Evolutionary conservation across 257 asterid genomes (phyloP), one percentile per base, ranked within the genome.

Genomic region (Jaltomata sinuosa): DNA sequence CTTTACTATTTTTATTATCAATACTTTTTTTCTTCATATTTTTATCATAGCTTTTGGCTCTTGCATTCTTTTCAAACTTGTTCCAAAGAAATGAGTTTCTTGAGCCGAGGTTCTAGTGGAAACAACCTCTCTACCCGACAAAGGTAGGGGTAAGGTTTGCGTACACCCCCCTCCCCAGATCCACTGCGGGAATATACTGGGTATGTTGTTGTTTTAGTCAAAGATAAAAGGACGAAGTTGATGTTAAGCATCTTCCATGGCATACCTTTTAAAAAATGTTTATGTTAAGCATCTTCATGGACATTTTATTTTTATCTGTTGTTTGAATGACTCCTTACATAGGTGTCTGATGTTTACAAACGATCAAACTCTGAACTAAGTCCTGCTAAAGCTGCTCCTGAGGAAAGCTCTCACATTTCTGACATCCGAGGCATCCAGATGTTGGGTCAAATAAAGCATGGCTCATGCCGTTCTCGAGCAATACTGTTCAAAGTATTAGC

Each of bases 401-500:
- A 94, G 83, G 98, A 95, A 50, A 77, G 92, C 71, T 88, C 92
- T n/a, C 93, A 91, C 87, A 79, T 69, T 72, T 88, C 91, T 86
- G 97, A 88, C 67, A 89, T 79, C 88, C 90, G 90, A 84, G 98
- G 98, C 62, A 88, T 95, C 83, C 99, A 93, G 88, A 85, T 97
- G 93, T 86, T 97, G 84, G 98, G 98, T 81, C 99, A 97, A 86
- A 94, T 97, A 86, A 93, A 91, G 87, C 97, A 95, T 32, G 97
- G 98, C 83, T 90, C 99, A 47, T 97, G 98, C 91, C 93, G 97
- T 79, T 94, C 98, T 74, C 93, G 99, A 81, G 98, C 99, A 84
- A 95, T 97, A 84, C 84, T 97, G 49, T 97, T 97, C 85, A 97
- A 97, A 89, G 97, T 94, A 91, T 98, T 97, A 85, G 99, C 99